Evolutionary conservation across 1,284 basidiomycete genomes (phyloP).

Genomic region (Heterobasidion annosum): DNA sequence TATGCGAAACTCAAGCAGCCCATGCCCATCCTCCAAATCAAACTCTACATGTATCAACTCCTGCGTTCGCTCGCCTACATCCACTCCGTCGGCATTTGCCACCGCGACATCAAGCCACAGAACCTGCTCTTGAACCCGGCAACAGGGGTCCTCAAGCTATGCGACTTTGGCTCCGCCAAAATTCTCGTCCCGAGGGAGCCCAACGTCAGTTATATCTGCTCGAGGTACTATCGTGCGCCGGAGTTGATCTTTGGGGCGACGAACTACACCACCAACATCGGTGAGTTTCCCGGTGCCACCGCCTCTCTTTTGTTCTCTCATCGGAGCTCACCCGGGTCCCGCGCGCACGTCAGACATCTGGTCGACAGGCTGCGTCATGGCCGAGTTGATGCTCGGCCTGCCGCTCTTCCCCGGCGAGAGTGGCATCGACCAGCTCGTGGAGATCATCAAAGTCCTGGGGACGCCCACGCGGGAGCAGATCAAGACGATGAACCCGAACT

Average conservation of each 20-base stretch:
- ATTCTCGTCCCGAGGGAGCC: conserved; percentile 97
- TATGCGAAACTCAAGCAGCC: conserved; percentile 99
- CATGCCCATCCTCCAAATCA: conserved; percentile 99
- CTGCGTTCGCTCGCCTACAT: conserved; percentile 96
- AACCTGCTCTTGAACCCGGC: conserved; percentile 95
- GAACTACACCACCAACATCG: conserved; percentile 99
- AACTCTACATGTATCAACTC: conserved; percentile 97
- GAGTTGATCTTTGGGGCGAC: conserved; percentile 99
- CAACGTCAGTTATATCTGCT: conserved; percentile 99
- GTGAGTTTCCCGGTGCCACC: conserved; percentile 35
- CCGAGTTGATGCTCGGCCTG: conserved; percentile 98
- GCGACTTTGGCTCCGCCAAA: conserved; percentile 99
- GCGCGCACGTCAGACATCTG: conserved; percentile 72
- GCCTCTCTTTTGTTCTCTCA: not conserved
- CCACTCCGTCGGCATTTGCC: conserved; percentile 95
- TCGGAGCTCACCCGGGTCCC: conserved; percentile 2
- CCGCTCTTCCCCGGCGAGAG: conserved; percentile 99
- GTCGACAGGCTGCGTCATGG: conserved; percentile 99
- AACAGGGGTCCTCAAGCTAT: conserved; percentile 94
- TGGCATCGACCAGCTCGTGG: conserved; percentile 99
- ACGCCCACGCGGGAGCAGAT: conserved; percentile 99
- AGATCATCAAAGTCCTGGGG: conserved; percentile 99
- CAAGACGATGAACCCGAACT: conserved; percentile 99
- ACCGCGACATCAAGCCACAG: conserved; percentile 99
- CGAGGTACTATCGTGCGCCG: conserved; percentile 97